Evolutionary conservation across 257 asterid genomes (phyloP).

Genomic region (Solanum rostratum): DNA sequence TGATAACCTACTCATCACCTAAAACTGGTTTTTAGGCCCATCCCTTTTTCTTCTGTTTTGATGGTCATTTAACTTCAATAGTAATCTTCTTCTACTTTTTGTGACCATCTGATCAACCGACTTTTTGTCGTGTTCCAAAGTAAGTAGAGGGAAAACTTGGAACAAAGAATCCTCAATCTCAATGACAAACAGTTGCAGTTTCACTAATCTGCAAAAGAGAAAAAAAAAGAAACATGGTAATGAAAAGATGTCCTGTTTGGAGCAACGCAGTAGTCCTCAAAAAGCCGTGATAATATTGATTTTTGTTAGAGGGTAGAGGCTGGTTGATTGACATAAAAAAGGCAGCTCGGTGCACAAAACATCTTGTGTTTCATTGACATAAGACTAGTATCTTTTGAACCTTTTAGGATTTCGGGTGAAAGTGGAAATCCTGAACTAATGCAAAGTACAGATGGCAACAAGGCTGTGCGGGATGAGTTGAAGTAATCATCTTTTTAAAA

Average conservation of each 20-base stretch:
- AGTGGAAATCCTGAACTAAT: background rate
- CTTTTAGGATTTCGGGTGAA: background rate
- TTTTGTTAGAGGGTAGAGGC: no score
- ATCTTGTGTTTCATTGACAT: no score
- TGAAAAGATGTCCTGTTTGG: background rate
- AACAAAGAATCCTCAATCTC: background rate
- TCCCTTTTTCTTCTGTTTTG: background rate
- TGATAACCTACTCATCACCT: background rate
- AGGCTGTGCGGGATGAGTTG: no score
- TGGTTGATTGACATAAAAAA: no score
- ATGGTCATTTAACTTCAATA: background rate
- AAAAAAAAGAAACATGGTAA: background rate
- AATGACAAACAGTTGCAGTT: background rate
- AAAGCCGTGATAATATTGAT: no score
- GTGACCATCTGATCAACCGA: background rate
- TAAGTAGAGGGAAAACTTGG: background rate
- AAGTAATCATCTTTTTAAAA: no score
- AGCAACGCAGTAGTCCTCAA: background rate
- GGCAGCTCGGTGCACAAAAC: no score
- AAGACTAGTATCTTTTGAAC: no score
- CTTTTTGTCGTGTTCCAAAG: background rate
- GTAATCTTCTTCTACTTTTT: background rate
- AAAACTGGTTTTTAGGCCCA: background rate
- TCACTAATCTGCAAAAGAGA: background rate
- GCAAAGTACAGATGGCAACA: no score